Percentiles rank a stretch among this genome's conserved stretches.
Evolutionary conservation across 2,329 filamentous ascomycete species (phyloP).

Genomic region (Diaporthe citrichinensis): DNA sequence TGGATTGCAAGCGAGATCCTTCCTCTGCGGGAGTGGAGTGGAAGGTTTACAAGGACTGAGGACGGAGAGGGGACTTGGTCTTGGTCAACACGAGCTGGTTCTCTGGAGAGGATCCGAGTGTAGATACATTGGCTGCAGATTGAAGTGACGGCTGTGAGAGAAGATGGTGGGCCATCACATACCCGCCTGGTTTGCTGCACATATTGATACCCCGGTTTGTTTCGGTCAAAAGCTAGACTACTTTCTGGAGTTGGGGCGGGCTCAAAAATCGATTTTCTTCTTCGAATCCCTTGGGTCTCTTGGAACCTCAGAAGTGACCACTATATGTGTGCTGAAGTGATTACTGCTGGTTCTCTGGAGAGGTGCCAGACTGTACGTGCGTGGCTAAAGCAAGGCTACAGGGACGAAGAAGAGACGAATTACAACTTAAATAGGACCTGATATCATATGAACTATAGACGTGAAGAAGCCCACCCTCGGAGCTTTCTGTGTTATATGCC

Average conservation of each 20-base stretch:
- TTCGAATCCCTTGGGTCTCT: neutral
- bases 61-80: neutral
- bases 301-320: neutral
- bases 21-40: slow-evolving; percentile 34
- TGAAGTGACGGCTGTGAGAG: neutral
- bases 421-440: neutral
- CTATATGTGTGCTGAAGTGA: neutral
- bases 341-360: neutral
- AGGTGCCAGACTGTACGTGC: neutral
- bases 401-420: neutral
- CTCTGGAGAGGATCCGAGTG: neutral
- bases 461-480: neutral
- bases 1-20: slow-evolving; percentile 41
- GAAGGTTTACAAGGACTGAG: slow-evolving; percentile 44
- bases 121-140: neutral
- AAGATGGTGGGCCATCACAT: neutral
- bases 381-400: neutral
- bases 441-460: too few relatives aligned
- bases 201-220: neutral
- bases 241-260: neutral
- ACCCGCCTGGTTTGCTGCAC: neutral
- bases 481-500: neutral
- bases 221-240: neutral
- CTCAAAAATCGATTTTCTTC: neutral
- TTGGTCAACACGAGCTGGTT: neutral